These are phyloP conservation scores for Globisporangium mamillatum DNA, from an alignment of 352 stramenopile genomes.

Conservation along the genomic window DNA sequence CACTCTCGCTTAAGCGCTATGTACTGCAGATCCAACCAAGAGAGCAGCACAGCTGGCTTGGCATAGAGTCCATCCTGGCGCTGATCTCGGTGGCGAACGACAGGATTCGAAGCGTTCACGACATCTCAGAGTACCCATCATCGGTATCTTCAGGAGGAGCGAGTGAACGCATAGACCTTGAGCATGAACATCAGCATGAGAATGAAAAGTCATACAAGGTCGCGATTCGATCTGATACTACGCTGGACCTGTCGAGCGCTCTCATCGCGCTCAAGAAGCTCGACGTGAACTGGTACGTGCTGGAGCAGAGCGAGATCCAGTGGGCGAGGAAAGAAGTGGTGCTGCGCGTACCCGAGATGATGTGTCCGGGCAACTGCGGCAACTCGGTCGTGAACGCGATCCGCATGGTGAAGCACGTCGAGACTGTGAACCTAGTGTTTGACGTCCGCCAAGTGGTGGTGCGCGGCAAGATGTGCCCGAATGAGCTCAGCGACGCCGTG, in stretches of 20 bases:
- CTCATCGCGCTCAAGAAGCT: slow-evolving; percentile 27
- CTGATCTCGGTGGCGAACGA: slow-evolving; percentile 30
- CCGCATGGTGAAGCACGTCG: slow-evolving; percentile 37
- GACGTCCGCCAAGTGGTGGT: slow-evolving; percentile 55
- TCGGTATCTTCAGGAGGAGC: background rate
- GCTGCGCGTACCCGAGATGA: slow-evolving; percentile 71
- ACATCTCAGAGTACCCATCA: slow-evolving; percentile 11
- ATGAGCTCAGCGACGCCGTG: slow-evolving; percentile 40
- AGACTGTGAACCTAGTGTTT: slow-evolving; percentile 55
- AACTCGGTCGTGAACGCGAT: slow-evolving; percentile 66
- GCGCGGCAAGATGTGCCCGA: slow-evolving; percentile 41
- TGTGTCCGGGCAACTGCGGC: slow-evolving; percentile 78
- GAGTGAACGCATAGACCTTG: background rate
- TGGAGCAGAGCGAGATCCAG: slow-evolving; percentile 32
- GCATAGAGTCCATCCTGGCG: slow-evolving; percentile 33
- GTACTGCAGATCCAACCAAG: slow-evolving; percentile 34
- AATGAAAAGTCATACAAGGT: slow-evolving; percentile 19
- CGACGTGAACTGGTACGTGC: slow-evolving; percentile 30
- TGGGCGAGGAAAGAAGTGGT: slow-evolving; percentile 69
- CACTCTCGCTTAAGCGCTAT: slow-evolving; percentile 26
- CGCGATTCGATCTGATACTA: slow-evolving; percentile 29
- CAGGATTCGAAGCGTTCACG: slow-evolving; percentile 54
- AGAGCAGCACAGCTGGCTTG: slow-evolving; percentile 8
- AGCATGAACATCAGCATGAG: background rate
- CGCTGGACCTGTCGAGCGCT: slow-evolving; percentile 23